Evolutionary conservation across 1,284 basidiomycete genomes (phyloP), one percentile per base, ranked within the genome.

Genomic region (Ceratobasidium sp.): DNA sequence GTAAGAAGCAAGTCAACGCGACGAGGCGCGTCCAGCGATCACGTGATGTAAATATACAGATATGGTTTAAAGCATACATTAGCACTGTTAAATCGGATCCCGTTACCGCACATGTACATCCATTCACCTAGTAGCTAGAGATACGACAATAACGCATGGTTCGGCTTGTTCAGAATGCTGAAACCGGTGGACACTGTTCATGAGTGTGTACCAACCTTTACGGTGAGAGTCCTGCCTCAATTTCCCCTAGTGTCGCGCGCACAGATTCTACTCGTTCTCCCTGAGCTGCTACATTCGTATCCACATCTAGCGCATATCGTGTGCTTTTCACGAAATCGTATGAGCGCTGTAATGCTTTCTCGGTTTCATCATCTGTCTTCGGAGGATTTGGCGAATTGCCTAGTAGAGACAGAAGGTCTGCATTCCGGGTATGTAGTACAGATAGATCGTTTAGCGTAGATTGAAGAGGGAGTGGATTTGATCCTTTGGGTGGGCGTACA

Each of bases 1-100:
- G 62, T 38, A 65, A 56, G 50, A 17, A 17, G 3, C 17, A n/a
- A n/a, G 73, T 66, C 56, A 62, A 57, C 73, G 48, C 48, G 73
- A 48, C 48, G 23, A 50, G 61, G 52, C 71, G 73, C 56, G 73
- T 65, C 73, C 20, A 6, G 26, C 9, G 17, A 26, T 65, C 73
- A 75, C 73, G 73, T 75, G 73, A 66, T 23, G 7, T 75, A 75
- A 65, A 52, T 75, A 56, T 50, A 75, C 15, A 28, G 17, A 54
- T n/a, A 57, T 38, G 33, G 20, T 52, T 33, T n/a, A 52, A 28
- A n/a, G n/a, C n/a, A n/a, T n/a, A n/a, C n/a, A n/a, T n/a, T n/a
- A n/a, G n/a, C n/a, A n/a, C n/a, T n/a, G n/a, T n/a, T n/a, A n/a
- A n/a, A n/a, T n/a, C n/a, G n/a, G n/a, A n/a, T n/a, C n/a, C n/a